Percentiles rank a stretch among this genome's conserved stretches.
These are phyloP conservation scores for Penicillium crystallinum DNA, from an alignment of 495 filamentous ascomycete species.

Conservation along the genomic window DNA sequence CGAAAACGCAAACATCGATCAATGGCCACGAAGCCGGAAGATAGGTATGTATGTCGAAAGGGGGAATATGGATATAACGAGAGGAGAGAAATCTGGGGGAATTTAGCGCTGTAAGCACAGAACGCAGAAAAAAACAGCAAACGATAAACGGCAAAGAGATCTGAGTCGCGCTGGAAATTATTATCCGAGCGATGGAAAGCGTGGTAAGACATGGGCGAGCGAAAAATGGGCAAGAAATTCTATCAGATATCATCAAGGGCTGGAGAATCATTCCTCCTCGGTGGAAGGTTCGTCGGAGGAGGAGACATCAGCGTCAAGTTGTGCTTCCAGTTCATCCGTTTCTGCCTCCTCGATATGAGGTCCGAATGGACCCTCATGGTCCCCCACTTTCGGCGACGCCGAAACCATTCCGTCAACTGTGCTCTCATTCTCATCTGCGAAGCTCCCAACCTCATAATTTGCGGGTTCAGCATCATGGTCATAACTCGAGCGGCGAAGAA, in stretches of 20 bases:
- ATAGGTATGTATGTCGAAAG: constrained; percentile 16
- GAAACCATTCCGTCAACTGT: constrained; percentile 38
- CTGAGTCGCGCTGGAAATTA: neutral
- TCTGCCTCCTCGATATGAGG: constrained; percentile 26
- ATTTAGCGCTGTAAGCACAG: constrained; percentile 5
- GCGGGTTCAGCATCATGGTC: constrained; percentile 62
- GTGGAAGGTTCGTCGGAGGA: constrained; percentile 2
- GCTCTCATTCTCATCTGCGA: constrained; percentile 38
- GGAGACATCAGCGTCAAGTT: neutral
- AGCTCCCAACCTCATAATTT: constrained; percentile 31
- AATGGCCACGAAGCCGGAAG: constrained; percentile 15
- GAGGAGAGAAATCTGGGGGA: constrained; percentile 6
- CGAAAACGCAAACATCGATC: constrained; percentile 22
- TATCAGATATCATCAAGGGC: neutral
- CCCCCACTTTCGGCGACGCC: constrained; percentile 30
- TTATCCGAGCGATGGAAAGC: neutral
- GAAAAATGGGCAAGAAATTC: constrained; percentile 1
- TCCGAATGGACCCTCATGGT: constrained; percentile 33
- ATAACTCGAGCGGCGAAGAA: constrained; percentile 63
- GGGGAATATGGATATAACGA: constrained; percentile 14
- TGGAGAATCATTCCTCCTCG: constrained; percentile 3
- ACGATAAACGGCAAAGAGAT: constrained; percentile 1
- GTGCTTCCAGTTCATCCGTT: neutral
- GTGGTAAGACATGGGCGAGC: neutral
- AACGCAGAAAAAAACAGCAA: neutral